These are phyloP conservation scores for Carex myosuroides DNA, from an alignment of 176 grass and related monocot species.

Conservation along the genomic window DNA sequence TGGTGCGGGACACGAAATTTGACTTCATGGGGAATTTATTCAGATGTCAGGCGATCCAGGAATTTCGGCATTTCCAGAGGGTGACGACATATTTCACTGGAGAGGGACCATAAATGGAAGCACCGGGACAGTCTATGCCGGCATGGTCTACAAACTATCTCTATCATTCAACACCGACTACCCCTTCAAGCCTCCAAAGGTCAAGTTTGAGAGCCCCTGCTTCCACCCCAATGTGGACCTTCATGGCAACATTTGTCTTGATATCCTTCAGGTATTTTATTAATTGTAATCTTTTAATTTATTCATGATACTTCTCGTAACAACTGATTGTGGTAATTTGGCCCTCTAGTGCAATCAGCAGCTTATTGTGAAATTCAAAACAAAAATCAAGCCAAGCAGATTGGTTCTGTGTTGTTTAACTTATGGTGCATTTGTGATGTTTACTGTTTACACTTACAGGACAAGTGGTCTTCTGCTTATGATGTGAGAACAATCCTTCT, in stretches of 20 bases:
- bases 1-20: too few relatives aligned
- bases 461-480: slow-evolving; percentile 97
- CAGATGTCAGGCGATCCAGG: slow-evolving; percentile 83
- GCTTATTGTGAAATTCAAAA: not conserved
- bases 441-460: slow-evolving; percentile 57
- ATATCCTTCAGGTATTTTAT: slow-evolving; percentile 59
- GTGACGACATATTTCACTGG: slow-evolving; percentile 88
- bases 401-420: not conserved
- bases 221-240: slow-evolving; percentile 96
- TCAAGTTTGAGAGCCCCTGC: slow-evolving; percentile 81
- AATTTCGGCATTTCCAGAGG: slow-evolving; percentile 85
- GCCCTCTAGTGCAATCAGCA: not conserved
- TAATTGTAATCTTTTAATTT: not conserved
- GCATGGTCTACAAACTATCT: slow-evolving; percentile 70
- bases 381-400: not conserved
- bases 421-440: not conserved
- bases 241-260: slow-evolving; percentile 91
- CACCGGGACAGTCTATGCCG: slow-evolving; percentile 59
- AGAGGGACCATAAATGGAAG: slow-evolving; percentile 81
- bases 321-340: not conserved
- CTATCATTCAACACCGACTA: slow-evolving; percentile 76
- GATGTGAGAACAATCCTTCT: slow-evolving; percentile 96
- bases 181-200: slow-evolving; percentile 92
- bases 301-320: not conserved
- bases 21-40: not conserved